A percentile compares a stretch with the other conserved stretches of the same genome.
Evolutionary conservation across 176 grass and related monocot species (phyloP).

Genomic region (Carex myosuroides): DNA sequence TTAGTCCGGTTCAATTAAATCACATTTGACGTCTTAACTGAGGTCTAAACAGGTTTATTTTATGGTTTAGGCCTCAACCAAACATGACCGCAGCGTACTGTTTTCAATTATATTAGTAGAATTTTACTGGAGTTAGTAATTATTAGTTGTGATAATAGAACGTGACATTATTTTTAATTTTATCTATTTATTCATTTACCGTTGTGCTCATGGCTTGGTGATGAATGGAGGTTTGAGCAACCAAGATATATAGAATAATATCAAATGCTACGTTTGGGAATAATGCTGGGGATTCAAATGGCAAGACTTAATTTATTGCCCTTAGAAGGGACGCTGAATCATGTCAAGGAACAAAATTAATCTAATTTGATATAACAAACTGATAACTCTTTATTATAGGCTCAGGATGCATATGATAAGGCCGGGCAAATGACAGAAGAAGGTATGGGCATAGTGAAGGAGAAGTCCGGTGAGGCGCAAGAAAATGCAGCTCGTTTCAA

Average conservation of each 20-base stretch:
- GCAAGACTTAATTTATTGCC: not conserved
- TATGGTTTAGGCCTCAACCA: too few relatives aligned
- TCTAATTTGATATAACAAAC: not conserved
- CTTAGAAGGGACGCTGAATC: not conserved
- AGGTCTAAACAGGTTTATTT: too few relatives aligned
- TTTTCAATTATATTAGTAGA: not conserved
- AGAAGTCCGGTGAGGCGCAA: not conserved
- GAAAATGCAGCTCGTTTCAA: not conserved
- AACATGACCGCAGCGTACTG: not conserved
- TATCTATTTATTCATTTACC: not conserved
- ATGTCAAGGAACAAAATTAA: not conserved
- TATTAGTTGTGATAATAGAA: not conserved
- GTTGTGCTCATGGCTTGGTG: not conserved
- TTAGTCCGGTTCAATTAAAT: too few relatives aligned
- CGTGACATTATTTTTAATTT: not conserved
- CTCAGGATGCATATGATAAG: slow-evolving; percentile 18
- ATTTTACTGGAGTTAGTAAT: not conserved
- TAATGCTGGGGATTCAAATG: not conserved
- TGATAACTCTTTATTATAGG: slow-evolving; percentile 16
- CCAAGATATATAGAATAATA: not conserved
- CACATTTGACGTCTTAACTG: too few relatives aligned
- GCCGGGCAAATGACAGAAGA: not conserved
- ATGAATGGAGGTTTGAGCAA: not conserved
- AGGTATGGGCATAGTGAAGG: not conserved
- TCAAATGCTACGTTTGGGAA: not conserved